phyloP scores from a whole-genome alignment of 2,329 filamentous ascomycete species.

The Endoconidiophora laricicola region DNA sequence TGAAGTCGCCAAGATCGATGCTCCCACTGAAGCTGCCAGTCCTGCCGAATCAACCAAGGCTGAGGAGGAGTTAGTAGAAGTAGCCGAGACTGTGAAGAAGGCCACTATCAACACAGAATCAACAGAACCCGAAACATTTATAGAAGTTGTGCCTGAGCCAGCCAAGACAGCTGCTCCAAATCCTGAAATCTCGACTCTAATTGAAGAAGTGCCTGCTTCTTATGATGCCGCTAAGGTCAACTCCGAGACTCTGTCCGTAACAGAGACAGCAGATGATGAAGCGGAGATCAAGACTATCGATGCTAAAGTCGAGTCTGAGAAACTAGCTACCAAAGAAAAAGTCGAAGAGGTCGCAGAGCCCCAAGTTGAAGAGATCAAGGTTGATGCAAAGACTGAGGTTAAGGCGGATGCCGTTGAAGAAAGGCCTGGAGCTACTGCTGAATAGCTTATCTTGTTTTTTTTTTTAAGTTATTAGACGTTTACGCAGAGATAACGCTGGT shows the following conservation, averaged over 20 bases:
- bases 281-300: too few relatives aligned
- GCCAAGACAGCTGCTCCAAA: not conserved
- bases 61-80: not conserved
- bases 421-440: too few relatives aligned
- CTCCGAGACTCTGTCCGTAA: too few relatives aligned
- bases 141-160: not conserved
- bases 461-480: too few relatives aligned
- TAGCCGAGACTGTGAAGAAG: not conserved
- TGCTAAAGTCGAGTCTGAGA: not conserved
- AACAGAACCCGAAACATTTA: not conserved
- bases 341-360: not conserved
- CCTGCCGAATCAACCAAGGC: not conserved
- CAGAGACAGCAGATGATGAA: too few relatives aligned
- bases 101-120: not conserved
- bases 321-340: not conserved
- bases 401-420: too few relatives aligned
- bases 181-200: not conserved
- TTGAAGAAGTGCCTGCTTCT: not conserved
- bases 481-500: too few relatives aligned
- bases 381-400: not conserved
- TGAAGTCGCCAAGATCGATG: not conserved
- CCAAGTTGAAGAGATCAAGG: conserved; percentile 8
- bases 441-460: too few relatives aligned
- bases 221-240: not conserved
- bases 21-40: not conserved